Evolutionary conservation across 331 rosid genomes (phyloP).

Genomic region (Pyracantha coccinea): DNA sequence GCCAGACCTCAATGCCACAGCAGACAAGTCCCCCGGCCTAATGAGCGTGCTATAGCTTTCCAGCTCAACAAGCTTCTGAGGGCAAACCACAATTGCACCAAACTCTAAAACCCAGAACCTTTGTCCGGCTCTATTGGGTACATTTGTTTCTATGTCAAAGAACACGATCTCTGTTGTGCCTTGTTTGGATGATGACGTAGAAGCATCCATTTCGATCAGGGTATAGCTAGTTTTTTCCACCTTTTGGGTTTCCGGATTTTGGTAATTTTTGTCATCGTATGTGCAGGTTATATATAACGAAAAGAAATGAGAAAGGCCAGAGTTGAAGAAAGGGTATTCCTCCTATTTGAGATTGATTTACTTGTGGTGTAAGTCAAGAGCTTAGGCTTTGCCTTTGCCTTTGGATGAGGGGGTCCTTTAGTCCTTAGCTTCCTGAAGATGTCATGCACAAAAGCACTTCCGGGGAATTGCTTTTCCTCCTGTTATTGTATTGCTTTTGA

Average conservation of each 20-base stretch:
- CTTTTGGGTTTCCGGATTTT: neutral
- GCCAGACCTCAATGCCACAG: conserved; percentile 43
- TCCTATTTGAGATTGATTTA: conserved; percentile 36
- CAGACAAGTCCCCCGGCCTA: conserved; percentile 55
- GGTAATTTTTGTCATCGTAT: neutral
- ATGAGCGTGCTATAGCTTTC: conserved; percentile 67
- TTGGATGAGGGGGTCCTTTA: conserved; percentile 22
- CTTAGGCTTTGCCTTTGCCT: conserved; percentile 14
- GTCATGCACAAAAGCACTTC: conserved; percentile 21
- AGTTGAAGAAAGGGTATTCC: conserved; percentile 30
- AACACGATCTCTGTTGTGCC: conserved; percentile 54
- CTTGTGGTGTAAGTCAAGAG: conserved; percentile 53
- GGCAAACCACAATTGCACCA: conserved; percentile 74
- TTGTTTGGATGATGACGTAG: conserved; percentile 31
- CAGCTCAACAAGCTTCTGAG: conserved; percentile 57
- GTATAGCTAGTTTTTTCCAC: neutral
- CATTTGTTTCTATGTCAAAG: conserved; percentile 87
- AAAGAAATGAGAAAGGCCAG: neutral
- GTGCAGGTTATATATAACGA: conserved; percentile 10
- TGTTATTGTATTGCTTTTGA: conserved; percentile 12
- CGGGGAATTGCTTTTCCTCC: conserved; percentile 24
- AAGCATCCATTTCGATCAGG: conserved; percentile 4
- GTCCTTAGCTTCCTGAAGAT: conserved; percentile 44
- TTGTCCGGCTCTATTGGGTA: conserved; percentile 57
- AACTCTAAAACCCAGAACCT: conserved; percentile 65